Base-by-base conservation (phyloP, 2,329 filamentous ascomycete species). In the Periconia sp. region DNA sequence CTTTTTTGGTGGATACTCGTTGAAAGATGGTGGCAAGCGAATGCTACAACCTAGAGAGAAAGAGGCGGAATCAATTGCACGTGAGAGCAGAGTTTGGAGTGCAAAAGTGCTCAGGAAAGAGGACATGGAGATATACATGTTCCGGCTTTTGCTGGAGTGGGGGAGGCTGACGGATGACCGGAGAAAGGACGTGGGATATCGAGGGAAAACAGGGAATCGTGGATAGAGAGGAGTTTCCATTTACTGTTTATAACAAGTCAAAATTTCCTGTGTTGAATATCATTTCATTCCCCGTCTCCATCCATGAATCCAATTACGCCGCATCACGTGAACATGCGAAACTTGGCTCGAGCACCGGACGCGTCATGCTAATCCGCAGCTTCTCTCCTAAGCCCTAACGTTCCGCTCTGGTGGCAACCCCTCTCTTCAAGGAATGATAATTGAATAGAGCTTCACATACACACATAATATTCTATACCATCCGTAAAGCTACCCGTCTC, bases 111-210 rank as follows among this genome's bases (percentile, higher is more conserved):
- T 74, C 35, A 54, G 72, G 47, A 73, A 69, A 41, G 68, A 71
- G 44, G 91, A 94, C 65, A 90, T 89, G 83, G 88, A 92, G 71
- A 82, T 91, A 10, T 94, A 94, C 65, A 79, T 93, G 64, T 94
- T 92, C 66, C 77, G 90, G 45, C 69, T 94, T 55, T 73, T 94
- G 62, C 74, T 94, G 18, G 90, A 94, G 76, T 94, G 89, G 70
- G 72, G 69, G 0, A 48, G 72, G 30, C 50, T 75, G 49, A 74
- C 69, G 10, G 70, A 74, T 46, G 71, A 74, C 47, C 57, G 56
- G 41, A 63, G 72, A 52, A 70, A 63, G 3, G 63, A 71, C 44
- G 52, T 73, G n/a, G 70, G 72, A 10, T 73, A 68, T 44, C 57
- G 67, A 2, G 55, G 67, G 54, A 61, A 61, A 40, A 55, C 46